phyloP scores from a whole-genome alignment of 192 early-diverging fungal genomes.

The Coemansia sp. region DNA sequence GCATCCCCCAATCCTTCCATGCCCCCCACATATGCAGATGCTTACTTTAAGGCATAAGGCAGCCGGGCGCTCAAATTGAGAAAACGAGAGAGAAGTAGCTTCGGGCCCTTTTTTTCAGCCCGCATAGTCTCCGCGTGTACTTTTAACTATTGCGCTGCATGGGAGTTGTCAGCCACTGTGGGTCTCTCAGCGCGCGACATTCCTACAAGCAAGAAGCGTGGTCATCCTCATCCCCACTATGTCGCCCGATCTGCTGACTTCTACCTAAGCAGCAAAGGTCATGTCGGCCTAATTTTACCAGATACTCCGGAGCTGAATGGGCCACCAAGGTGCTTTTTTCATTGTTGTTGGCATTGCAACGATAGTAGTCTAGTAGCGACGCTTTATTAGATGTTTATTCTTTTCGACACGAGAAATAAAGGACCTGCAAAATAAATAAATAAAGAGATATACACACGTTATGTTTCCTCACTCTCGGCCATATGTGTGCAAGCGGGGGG shows the following conservation, averaged over 20 bases:
- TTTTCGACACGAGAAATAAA: not conserved
- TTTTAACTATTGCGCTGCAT: not conserved
- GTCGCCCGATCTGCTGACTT: not conserved
- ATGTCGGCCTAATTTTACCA: not conserved
- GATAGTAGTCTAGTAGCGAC: not conserved
- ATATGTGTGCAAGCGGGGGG: not conserved
- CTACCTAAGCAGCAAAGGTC: not conserved
- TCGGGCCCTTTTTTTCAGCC: not conserved
- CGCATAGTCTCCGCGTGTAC: conserved; percentile 1
- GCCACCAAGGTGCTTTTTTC: not conserved
- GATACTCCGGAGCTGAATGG: not conserved
- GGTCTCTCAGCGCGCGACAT: not conserved
- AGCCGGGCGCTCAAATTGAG: not conserved
- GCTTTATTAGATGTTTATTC: not conserved
- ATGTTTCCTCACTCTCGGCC: not conserved
- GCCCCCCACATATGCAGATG: not conserved
- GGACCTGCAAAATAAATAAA: not conserved
- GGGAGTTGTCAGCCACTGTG: not conserved
- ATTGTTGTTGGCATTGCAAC: not conserved
- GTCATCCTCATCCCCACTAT: not conserved
- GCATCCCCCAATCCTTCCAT: conserved; percentile 1
- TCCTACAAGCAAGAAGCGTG: not conserved
- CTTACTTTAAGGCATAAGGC: not conserved
- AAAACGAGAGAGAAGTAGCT: not conserved
- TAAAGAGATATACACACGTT: not conserved